Evolutionary conservation across 108 stramenopile genomes (phyloP), one percentile per base, ranked within the genome.

Genomic region (Chaetoceros tenuissimus): DNA sequence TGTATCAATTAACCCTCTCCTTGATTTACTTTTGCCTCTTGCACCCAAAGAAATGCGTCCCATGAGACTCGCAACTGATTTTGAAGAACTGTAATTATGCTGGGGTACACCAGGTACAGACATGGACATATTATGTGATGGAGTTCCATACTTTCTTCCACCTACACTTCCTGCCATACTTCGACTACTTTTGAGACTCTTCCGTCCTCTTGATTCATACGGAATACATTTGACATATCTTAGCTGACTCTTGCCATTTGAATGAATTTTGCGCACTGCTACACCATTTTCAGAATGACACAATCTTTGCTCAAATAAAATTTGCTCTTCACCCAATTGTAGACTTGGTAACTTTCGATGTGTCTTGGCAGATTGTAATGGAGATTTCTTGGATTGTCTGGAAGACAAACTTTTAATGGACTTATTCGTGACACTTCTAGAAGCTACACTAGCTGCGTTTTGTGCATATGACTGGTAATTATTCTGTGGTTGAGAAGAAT

Each of bases 181-280:
- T 45, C 1, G 25, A 18, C n/a, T 31, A 19, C 30, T 18, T 27
- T 17, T n/a, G 52, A 43, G 16, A 44, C 58, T 47, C 5, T 68
- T 57, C 8, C 68, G 47, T 2, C 71, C 82, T 0, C 34, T 44
- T 17, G 62, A 60, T 23, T 80, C 82, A 1, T 88, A 53, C 8
- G 60, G 65, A 2, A 76, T 66, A 51, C 90, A 92, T 46, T 79
- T 77, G 56, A 92, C 85, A 57, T 88, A 88, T 31, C 90, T 69
- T 23, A 88, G 59, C 61, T 82, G 82, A 13, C 79, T 62, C 64
- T 86, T 92, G 17, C 90, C 90, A 57, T 84, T 84, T 24, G 84
- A 84, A 63, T 84, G 81, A 44, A 92, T 88, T 69, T 92, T 92
- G 24, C 86, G 64, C 26, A 92, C 84, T 3, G 89, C 89, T 1